Evolutionary conservation across 352 stramenopile species (phyloP).

Genomic region (Phytopythium kandeliae): DNA sequence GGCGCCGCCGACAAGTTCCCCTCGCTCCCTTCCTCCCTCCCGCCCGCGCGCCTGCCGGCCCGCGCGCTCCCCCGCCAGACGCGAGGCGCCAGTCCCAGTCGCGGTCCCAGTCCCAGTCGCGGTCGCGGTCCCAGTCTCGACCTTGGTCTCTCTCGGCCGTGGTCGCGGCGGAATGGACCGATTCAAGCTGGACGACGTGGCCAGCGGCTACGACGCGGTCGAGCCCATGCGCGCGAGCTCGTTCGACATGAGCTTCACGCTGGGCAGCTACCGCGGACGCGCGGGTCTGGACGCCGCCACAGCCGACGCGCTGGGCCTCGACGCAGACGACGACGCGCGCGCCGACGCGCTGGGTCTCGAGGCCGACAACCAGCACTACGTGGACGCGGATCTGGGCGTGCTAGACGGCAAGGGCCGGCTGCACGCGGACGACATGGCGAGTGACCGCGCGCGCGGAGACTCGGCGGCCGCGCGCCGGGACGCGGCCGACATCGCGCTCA

Average conservation of each 20-base stretch:
- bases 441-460: constrained; percentile 10
- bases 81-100: too few species aligned
- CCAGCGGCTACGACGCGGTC: constrained; percentile 70
- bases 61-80: too few species aligned
- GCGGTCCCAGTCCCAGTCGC: too few species aligned
- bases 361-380: constrained; percentile 17
- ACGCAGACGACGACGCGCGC: constrained; percentile 18
- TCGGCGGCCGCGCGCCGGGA: constrained; percentile 27
- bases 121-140: too few species aligned
- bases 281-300: constrained; percentile 12
- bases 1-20: too few species aligned
- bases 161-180: constrained; percentile 52
- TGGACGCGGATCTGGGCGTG: constrained; percentile 6
- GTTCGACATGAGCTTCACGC: constrained; percentile 86
- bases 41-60: too few species aligned
- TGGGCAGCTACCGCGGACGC: constrained; percentile 39
- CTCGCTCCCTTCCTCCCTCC: too few species aligned
- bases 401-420: constrained; percentile 44
- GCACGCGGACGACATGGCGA: constrained; percentile 32
- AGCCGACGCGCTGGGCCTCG: constrained; percentile 9
- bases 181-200: constrained; percentile 74
- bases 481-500: constrained; percentile 42
- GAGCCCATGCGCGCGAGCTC: constrained; percentile 84
- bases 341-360: constrained; percentile 18
- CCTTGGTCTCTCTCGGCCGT: too few species aligned